Base-by-base conservation (phyloP, 2,329 filamentous ascomycete species). In the Cordyceps farinosa region DNA sequence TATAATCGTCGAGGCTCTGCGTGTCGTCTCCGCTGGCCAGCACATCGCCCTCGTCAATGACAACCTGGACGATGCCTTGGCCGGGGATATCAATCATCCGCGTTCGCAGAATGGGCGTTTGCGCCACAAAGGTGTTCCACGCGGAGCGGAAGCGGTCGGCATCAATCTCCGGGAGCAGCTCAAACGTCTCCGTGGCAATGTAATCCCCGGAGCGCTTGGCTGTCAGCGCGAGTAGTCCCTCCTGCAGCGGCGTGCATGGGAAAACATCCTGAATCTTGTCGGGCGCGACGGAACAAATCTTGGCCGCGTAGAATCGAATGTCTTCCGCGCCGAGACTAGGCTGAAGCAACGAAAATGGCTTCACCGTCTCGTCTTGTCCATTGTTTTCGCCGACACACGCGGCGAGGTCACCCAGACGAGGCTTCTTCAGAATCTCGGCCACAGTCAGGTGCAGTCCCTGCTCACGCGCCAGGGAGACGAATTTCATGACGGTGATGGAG, bases 41-140 rank as follows among this genome's bases (percentile, higher is more conserved):
- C 36, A 69, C 65, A 30, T 75, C 74, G 40, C 71, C 69, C 50
- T 74, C 72, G 32, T 71, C 72, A 38, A 78, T 67, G 15, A 79
- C 74, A 1, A 77, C 76, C 64, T 80, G 78, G 66, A 77, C 69
- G 6, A 78, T 70, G 17, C 77, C 77, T n/a, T 70, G 69, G 4
- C 70, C 69, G 1, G 74, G 70, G 1, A 75, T 68, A 38, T 79
- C 76, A 3, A 79, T 71, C 57, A 81, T 77, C 52, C 78, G 74
- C 1, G 78, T 78, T 11, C 79, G 73, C 10, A 79, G 70, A 42
- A 79, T 77, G 5, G 74, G 65, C 48, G 69, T 72, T 36, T 70
- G 70, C 7, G 54, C 61, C 3, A 74, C 70, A 6, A 73, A 72
- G 3, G 63, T 27, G 22, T 75, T 71, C 57, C 78, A 79, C 1